phyloP scores from a whole-genome alignment of 495 filamentous ascomycete species.

The Achaetomiella virescens region DNA sequence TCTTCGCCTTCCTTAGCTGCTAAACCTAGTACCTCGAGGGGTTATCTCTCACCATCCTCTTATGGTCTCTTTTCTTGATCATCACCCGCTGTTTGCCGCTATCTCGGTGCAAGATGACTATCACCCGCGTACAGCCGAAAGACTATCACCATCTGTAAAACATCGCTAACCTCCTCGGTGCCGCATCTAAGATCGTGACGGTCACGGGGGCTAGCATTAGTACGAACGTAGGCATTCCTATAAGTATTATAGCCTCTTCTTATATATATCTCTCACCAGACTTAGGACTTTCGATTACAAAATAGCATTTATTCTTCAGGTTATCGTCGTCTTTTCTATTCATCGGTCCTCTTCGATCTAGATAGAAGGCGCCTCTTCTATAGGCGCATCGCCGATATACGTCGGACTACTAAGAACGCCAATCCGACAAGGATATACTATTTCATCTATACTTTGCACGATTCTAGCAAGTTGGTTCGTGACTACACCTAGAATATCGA shows the following conservation, averaged over 20 bases:
- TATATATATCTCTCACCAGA: slow-evolving; percentile 4
- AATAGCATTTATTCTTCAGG: slow-evolving; percentile 9
- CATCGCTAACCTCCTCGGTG: slow-evolving; percentile 8
- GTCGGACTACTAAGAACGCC: slow-evolving; percentile 4
- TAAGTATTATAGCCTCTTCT: slow-evolving; percentile 6
- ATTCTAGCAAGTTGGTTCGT: slow-evolving; percentile 13
- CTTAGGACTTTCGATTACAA: slow-evolving; percentile 11
- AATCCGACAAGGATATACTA: slow-evolving; percentile 8
- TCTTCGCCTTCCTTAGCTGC: too few relatives aligned
- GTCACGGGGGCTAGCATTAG: slow-evolving; percentile 15
- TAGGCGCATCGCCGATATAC: slow-evolving; percentile 11
- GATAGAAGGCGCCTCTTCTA: slow-evolving; percentile 13
- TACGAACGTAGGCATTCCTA: slow-evolving; percentile 15
- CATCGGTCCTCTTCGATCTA: slow-evolving; percentile 8
- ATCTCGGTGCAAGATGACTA: slow-evolving; percentile 2
- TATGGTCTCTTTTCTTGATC: background rate
- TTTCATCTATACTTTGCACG: slow-evolving; percentile 9
- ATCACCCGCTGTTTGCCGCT: background rate
- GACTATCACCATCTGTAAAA: slow-evolving; percentile 7
- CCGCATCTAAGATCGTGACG: slow-evolving; percentile 13
- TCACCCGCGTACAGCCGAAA: slow-evolving; percentile 4
- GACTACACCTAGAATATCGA: slow-evolving; percentile 18
- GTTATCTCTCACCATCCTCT: too few relatives aligned
- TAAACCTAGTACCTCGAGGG: too few relatives aligned
- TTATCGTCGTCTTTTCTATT: slow-evolving; percentile 9